A percentile compares a stretch with the other conserved stretches of the same genome.
These are phyloP conservation scores for Fusarium chuoi DNA, from an alignment of 2,329 filamentous ascomycete genomes.

Conservation along the genomic window DNA sequence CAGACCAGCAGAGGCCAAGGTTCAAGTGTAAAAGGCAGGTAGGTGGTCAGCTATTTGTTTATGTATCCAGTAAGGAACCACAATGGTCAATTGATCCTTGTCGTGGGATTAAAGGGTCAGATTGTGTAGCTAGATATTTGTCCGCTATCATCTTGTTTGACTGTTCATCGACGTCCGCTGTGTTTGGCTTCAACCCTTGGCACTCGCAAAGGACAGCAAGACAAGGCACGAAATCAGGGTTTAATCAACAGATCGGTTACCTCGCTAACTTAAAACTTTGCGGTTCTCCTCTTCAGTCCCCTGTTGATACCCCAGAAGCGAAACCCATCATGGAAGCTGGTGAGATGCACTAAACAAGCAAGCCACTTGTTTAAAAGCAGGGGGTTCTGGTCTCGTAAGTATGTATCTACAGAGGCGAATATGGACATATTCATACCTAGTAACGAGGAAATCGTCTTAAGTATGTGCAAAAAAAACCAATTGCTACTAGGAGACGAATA, in stretches of 20 bases:
- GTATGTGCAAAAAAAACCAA: not conserved
- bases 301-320: conserved; percentile 6
- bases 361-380: not conserved
- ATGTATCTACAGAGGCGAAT: not conserved
- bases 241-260: not conserved
- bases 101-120: not conserved
- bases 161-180: not conserved
- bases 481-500: not conserved
- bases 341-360: conserved; percentile 1
- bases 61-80: not conserved
- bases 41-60: not conserved
- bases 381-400: not conserved
- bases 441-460: not conserved
- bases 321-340: conserved; percentile 8
- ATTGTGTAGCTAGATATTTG: not conserved
- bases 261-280: not conserved
- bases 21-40: not conserved
- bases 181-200: not conserved
- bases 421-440: not conserved
- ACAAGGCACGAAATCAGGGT: not conserved
- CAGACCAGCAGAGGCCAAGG: conserved; percentile 4
- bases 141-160: not conserved
- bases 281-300: not conserved
- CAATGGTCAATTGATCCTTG: not conserved
- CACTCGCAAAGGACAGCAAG: not conserved